Percentiles rank a stretch among this genome's conserved stretches.
phyloP scores from a whole-genome alignment of 1,284 basidiomycete species.

The Sphagnurus paluster region DNA sequence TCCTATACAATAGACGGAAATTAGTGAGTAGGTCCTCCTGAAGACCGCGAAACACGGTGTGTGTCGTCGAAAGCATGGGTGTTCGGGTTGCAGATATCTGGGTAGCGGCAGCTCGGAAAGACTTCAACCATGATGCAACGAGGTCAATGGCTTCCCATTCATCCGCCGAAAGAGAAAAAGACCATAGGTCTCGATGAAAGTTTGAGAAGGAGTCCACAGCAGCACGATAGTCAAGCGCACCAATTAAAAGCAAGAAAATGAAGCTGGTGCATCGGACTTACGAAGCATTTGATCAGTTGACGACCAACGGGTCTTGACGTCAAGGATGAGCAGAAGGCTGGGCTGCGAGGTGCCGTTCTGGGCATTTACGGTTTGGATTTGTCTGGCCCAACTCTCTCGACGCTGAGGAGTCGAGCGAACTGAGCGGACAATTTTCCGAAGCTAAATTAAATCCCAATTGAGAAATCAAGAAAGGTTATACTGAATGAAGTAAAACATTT shows the following conservation, averaged over 20 bases:
- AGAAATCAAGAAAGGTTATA: neutral
- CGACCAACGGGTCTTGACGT: neutral
- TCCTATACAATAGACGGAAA: neutral
- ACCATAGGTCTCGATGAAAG: neutral
- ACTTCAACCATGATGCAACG: constrained; percentile 25
- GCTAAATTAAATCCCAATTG: constrained; percentile 20
- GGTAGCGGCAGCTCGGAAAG: constrained; percentile 22
- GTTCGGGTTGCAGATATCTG: constrained; percentile 27
- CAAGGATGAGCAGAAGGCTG: neutral
- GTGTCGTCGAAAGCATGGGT: constrained; percentile 24
- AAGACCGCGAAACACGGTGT: constrained; percentile 24
- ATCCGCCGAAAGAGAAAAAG: neutral
- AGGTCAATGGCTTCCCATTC: constrained; percentile 23
- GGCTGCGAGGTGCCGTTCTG: neutral
- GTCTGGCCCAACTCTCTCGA: constrained; percentile 13
- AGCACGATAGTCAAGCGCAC: constrained; percentile 20
- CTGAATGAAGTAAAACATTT: constrained; percentile 1
- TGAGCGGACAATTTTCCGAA: constrained; percentile 25
- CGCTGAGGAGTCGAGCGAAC: constrained; percentile 26
- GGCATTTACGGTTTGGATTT: neutral
- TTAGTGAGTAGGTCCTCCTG: constrained; percentile 21
- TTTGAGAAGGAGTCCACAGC: neutral
- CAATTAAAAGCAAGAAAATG: constrained; percentile 14
- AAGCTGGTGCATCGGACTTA: neutral
- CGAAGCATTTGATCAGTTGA: constrained; percentile 10